These are phyloP conservation scores for Gossypium turneri DNA, from an alignment of 345 rosid species.

Conservation along the genomic window DNA sequence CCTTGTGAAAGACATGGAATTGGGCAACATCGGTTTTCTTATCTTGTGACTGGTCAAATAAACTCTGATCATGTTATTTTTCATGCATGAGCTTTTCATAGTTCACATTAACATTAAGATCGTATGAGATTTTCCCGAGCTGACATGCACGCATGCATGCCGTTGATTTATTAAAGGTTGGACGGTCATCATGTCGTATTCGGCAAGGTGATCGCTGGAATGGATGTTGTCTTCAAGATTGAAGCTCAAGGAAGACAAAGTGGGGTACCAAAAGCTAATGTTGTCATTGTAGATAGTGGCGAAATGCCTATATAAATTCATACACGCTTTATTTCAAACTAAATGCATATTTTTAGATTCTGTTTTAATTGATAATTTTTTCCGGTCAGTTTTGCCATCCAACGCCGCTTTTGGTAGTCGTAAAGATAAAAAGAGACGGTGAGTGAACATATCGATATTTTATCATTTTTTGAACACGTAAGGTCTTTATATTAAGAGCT, in stretches of 20 bases:
- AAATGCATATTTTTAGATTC: not conserved
- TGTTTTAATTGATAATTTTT: not conserved
- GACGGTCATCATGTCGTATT: constrained; percentile 87
- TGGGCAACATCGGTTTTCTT: not conserved
- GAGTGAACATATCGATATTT: no score
- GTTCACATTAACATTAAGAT: not conserved
- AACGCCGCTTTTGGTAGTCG: no score
- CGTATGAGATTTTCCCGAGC: not conserved
- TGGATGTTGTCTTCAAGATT: constrained; percentile 79
- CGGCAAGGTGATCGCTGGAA: constrained; percentile 84
- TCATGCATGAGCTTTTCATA: not conserved
- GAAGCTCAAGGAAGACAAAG: constrained; percentile 72
- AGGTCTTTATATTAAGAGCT: no score
- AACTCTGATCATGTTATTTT: not conserved
- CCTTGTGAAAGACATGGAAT: not conserved
- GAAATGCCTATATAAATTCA: constrained; percentile 46
- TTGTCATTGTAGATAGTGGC: constrained; percentile 62
- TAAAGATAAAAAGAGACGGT: no score
- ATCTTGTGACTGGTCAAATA: not conserved
- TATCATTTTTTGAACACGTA: no score
- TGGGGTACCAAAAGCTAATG: constrained; percentile 68
- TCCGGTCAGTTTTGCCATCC: not conserved
- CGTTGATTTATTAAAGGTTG: constrained; percentile 49
- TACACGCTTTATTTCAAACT: not conserved
- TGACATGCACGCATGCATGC: not conserved